These are phyloP conservation scores for Heliophila coronopifolia DNA, from an alignment of 441 rosid species.

Conservation along the genomic window DNA sequence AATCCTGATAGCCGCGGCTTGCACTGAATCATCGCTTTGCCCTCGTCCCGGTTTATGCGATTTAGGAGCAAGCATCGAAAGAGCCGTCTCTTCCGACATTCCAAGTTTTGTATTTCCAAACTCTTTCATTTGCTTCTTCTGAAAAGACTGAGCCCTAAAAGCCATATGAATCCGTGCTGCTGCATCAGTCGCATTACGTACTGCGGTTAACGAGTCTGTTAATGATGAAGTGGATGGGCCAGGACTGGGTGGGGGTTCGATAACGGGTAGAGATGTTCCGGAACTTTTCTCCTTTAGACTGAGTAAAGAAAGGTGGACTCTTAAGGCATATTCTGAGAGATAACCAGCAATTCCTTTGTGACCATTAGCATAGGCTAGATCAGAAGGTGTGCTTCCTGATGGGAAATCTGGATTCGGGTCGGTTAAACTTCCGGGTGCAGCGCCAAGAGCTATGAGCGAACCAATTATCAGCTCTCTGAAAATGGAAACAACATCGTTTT, in stretches of 20 bases:
- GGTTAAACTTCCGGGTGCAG: constrained; percentile 74
- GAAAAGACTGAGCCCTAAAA: constrained; percentile 87
- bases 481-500: constrained; percentile 17
- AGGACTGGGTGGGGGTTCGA: constrained; percentile 34
- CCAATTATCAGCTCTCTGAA: constrained; percentile 77
- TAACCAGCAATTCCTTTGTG: constrained; percentile 92
- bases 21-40: constrained; percentile 53
- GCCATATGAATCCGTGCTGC: constrained; percentile 82
- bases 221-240: constrained; percentile 39
- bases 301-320: constrained; percentile 50
- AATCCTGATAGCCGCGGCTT: constrained; percentile 68
- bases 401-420: constrained; percentile 74
- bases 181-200: constrained; percentile 73
- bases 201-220: constrained; percentile 73
- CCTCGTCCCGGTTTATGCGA: constrained; percentile 35
- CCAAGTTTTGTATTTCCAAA: constrained; percentile 41
- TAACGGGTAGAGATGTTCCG: constrained; percentile 32
- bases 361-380: constrained; percentile 72
- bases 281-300: constrained; percentile 39
- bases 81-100: constrained; percentile 56
- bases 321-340: constrained; percentile 71
- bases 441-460: constrained; percentile 66
- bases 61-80: constrained; percentile 58
- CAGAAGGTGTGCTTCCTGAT: constrained; percentile 75
- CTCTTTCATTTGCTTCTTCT: constrained; percentile 65